Conservation (phyloP, 2,329 filamentous ascomycete species). For the Alternaria longipes region DNA sequence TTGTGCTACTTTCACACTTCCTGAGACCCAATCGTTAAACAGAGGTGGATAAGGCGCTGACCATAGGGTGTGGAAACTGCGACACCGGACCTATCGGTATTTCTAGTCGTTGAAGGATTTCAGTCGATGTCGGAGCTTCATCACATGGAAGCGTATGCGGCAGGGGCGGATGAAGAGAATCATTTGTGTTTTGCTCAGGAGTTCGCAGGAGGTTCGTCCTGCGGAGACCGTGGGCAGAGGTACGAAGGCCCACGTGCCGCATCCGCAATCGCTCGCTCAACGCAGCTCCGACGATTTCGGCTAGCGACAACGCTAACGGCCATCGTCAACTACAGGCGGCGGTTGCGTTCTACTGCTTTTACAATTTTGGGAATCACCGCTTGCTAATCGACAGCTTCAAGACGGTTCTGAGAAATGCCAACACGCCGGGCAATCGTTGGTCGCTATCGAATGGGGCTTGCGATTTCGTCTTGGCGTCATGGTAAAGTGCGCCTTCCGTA, state of each 20-base stretch:
- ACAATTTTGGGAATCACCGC: background rate
- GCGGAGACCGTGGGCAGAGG: background rate
- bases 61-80: background rate
- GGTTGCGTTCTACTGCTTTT: background rate
- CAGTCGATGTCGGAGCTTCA: background rate
- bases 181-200: constrained; percentile 1
- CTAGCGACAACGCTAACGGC: background rate
- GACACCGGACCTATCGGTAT: background rate
- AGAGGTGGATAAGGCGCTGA: background rate
- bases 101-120: background rate
- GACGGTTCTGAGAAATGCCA: background rate
- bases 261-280: background rate
- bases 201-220: background rate
- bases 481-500: background rate
- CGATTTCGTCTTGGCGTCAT: background rate
- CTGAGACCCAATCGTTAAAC: background rate
- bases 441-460: background rate
- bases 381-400: background rate
- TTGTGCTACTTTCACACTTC: background rate
- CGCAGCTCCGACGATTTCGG: background rate
- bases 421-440: background rate
- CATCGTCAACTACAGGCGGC: background rate
- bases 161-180: background rate
- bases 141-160: background rate
- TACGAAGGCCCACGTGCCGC: background rate